A percentile compares a stretch with the other conserved stretches of the same genome.
These are phyloP conservation scores for Cladosporium colombiae DNA, from an alignment of 2,329 filamentous ascomycete species.

Conservation along the genomic window DNA sequence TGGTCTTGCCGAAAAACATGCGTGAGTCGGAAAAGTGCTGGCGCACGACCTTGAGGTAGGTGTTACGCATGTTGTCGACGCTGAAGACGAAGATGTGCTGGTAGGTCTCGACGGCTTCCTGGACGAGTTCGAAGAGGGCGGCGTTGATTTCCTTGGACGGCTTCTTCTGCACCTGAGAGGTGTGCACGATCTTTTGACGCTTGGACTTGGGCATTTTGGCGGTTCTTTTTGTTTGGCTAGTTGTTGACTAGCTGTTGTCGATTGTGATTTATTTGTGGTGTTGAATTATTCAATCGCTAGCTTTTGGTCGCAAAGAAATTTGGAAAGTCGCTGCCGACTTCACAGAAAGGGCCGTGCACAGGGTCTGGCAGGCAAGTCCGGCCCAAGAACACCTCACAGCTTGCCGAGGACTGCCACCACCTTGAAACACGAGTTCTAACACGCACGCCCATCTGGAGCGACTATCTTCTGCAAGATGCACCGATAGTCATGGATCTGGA, in stretches of 20 bases:
- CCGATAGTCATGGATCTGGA: slow-evolving; percentile 9
- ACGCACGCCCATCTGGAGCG: slow-evolving; percentile 9
- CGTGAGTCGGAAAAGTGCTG: slow-evolving; percentile 81
- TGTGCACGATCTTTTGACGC: slow-evolving; percentile 83
- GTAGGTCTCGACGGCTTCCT: slow-evolving; percentile 80
- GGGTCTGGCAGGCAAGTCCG: slow-evolving; percentile 4
- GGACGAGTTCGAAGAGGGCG: slow-evolving; percentile 84
- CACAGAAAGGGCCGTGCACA: neutral
- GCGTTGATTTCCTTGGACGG: slow-evolving; percentile 80
- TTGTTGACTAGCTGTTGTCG: slow-evolving; percentile 15
- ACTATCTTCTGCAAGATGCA: slow-evolving; percentile 5
- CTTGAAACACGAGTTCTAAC: slow-evolving; percentile 9
- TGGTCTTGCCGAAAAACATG: slow-evolving; percentile 98
- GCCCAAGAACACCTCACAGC: neutral
- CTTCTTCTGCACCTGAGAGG: slow-evolving; percentile 92
- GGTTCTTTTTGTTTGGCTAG: slow-evolving; percentile 23
- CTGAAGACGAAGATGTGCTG: slow-evolving; percentile 90
- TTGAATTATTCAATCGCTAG: neutral
- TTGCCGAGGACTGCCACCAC: neutral
- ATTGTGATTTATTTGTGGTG: slow-evolving; percentile 4
- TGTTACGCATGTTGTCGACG: slow-evolving; percentile 98
- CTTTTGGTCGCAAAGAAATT: slow-evolving; percentile 15
- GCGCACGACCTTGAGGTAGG: slow-evolving; percentile 87
- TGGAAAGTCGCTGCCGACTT: slow-evolving; percentile 6
- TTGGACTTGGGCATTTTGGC: slow-evolving; percentile 90